phyloP scores from a whole-genome alignment of 2,329 filamentous ascomycete species.

The Ceratocystis destructans region DNA sequence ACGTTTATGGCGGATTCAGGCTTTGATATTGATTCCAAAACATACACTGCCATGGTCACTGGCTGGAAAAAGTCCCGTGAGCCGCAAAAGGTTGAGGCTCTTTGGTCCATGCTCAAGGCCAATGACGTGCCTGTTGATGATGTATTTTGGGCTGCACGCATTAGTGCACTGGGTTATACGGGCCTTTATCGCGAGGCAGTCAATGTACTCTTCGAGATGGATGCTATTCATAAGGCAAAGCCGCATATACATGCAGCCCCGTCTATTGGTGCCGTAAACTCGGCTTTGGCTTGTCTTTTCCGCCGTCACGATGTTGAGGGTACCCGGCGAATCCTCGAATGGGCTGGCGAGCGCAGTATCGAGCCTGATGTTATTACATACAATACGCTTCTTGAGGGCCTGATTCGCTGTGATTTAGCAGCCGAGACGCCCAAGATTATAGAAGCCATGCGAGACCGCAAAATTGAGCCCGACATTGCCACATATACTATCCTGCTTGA shows the following conservation, averaged over 20 bases:
- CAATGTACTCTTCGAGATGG: slow-evolving; percentile 51
- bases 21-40: slow-evolving; percentile 39
- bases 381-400: slow-evolving; percentile 53
- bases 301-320: slow-evolving; percentile 33
- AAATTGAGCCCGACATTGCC: slow-evolving; percentile 46
- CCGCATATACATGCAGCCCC: slow-evolving; percentile 37
- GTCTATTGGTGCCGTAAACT: slow-evolving; percentile 52
- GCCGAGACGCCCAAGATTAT: slow-evolving; percentile 41
- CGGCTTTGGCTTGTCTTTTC: slow-evolving; percentile 51
- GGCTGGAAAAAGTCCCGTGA: slow-evolving; percentile 52
- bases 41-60: slow-evolving; percentile 61
- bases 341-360: slow-evolving; percentile 43
- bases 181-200: slow-evolving; percentile 44
- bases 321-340: slow-evolving; percentile 43
- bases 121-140: slow-evolving; percentile 48
- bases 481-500: slow-evolving; percentile 65
- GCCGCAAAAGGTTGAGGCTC: slow-evolving; percentile 42
- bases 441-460: slow-evolving; percentile 41
- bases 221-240: slow-evolving; percentile 23
- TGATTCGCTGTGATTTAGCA: slow-evolving; percentile 37
- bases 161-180: slow-evolving; percentile 49
- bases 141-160: slow-evolving; percentile 55
- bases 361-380: slow-evolving; percentile 46
- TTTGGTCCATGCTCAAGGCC: slow-evolving; percentile 52
- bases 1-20: slow-evolving; percentile 35